phyloP scores from a whole-genome alignment of 2,329 filamentous ascomycete species.

The Eutypella sp. region DNA sequence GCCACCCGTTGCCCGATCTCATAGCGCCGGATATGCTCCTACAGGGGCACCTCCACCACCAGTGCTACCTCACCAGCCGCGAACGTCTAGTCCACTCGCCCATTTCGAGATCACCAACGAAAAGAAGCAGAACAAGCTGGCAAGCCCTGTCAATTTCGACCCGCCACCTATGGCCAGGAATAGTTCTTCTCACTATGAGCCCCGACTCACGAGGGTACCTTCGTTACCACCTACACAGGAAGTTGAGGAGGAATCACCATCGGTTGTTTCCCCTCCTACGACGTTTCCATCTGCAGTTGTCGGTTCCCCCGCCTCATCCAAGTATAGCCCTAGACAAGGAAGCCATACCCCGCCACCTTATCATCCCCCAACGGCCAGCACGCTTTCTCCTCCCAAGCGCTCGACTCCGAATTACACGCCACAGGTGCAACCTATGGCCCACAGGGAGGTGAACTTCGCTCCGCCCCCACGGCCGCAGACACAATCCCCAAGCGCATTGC shows the following conservation, averaged over 20 bases:
- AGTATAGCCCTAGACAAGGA: conserved; percentile 34
- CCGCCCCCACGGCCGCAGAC: conserved; percentile 58
- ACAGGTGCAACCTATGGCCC: conserved; percentile 27
- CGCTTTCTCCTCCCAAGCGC: conserved; percentile 53
- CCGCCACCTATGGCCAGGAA: conserved; percentile 40
- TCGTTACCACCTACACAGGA: conserved; percentile 59
- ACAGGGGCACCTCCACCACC: conserved; percentile 33
- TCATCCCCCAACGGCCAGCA: conserved; percentile 32
- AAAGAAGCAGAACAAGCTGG: conserved; percentile 27
- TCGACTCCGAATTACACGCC: conserved; percentile 47
- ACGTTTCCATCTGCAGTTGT: conserved; percentile 16
- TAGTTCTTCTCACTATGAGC: conserved; percentile 50
- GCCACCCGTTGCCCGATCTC: conserved; percentile 34
- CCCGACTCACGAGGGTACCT: conserved; percentile 47
- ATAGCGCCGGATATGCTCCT: conserved; percentile 35
- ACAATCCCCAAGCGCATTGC: conserved; percentile 52
- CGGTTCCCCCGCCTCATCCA: conserved; percentile 25
- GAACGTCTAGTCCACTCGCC: conserved; percentile 62
- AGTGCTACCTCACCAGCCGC: conserved; percentile 52
- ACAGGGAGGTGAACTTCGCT: conserved; percentile 36
- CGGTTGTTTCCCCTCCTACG: conserved; percentile 19
- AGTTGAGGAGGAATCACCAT: conserved; percentile 53
- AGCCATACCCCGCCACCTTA: conserved; percentile 49
- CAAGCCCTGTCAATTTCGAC: conserved; percentile 33
- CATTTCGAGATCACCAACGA: conserved; percentile 54